Evolutionary conservation across 257 asterid species (phyloP), one percentile per base, ranked within the genome.

Genomic region (Scutellaria barbata): DNA sequence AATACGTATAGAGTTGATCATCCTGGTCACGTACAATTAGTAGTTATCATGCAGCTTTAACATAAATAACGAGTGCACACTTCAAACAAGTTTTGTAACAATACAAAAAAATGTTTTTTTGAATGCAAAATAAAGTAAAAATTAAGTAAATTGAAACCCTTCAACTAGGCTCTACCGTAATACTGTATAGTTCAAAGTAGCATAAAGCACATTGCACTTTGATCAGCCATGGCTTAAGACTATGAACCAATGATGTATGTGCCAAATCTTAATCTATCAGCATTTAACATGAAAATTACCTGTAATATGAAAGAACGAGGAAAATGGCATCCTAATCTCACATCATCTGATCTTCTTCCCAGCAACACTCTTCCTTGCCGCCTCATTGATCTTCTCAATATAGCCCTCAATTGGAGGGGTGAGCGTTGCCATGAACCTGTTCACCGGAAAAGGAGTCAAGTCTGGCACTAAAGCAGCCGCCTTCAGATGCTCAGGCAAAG

Each of bases 331-430:
- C 39, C 76, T 58, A 66, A 76, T 80, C 79, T 74, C 53, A 3
- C 42, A 69, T 89, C 68, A 90, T 84, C 97, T 75, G 75, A 86
- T 95, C 80, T 90, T 92, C 82, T 74, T 92, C 80, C 82, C 85
- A 22, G 77, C 88, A 48, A 84, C 76, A 56, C 84, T 84, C 85
- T 69, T 87, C 82, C 71, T 83, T 6, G 98, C 90, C 4, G 99
- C 99, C 84, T 91, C 99, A 33, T 84, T 82, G 41, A 94, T 78
- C 86, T 87, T 91, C 79, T 91, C 99, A 18, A 83, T 79, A 60
- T 91, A 89, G 5, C 98, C 99, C 82, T 94, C 98, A 56, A 94
- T 91, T 4, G 98, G 98, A 10, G 98, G 99, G 0, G 99, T 91
- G 45, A 94, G 77, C 1, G 99, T 88, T 1, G 97, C 92, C 95